A percentile compares a stretch with the other conserved stretches of the same genome.
phyloP scores from a whole-genome alignment of 176 grass and related monocot genomes.

The Melocanna baccifera region DNA sequence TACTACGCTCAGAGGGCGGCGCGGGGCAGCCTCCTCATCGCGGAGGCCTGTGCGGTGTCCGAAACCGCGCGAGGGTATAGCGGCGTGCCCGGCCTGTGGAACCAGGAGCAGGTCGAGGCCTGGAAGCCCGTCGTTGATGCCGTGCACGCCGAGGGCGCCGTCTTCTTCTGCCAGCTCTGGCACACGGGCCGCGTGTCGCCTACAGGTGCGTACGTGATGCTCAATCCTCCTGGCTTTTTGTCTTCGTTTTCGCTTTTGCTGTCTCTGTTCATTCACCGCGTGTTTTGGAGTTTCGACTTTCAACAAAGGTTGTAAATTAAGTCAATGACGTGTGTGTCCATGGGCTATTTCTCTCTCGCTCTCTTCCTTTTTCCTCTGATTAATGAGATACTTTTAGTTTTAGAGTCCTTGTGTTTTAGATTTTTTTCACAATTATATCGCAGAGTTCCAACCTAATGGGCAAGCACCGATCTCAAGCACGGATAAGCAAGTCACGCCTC shows the following conservation, averaged over 20 bases:
- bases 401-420: too few relatives aligned
- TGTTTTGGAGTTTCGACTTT: too few relatives aligned
- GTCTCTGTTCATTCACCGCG: too few relatives aligned
- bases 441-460: constrained; percentile 42
- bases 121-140: constrained; percentile 47
- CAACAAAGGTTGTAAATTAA: too few relatives aligned
- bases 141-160: constrained; percentile 41
- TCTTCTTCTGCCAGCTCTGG: constrained; percentile 61
- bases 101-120: constrained; percentile 38
- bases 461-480: constrained; percentile 48
- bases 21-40: constrained; percentile 32
- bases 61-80: constrained; percentile 41
- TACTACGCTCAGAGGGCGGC: constrained; percentile 52
- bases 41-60: constrained; percentile 43
- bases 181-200: constrained; percentile 34
- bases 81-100: constrained; percentile 50
- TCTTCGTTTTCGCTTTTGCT: too few relatives aligned
- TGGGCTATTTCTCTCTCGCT: too few relatives aligned
- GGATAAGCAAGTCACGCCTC: constrained; percentile 14
- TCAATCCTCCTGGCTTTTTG: too few relatives aligned
- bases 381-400: too few relatives aligned
- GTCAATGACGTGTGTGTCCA: too few relatives aligned
- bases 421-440: too few relatives aligned
- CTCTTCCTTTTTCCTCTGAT: too few relatives aligned
- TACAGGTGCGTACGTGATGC: background rate